Evolutionary conservation across 805 yeast species (phyloP).

Genomic region (Candida sonorensis): DNA sequence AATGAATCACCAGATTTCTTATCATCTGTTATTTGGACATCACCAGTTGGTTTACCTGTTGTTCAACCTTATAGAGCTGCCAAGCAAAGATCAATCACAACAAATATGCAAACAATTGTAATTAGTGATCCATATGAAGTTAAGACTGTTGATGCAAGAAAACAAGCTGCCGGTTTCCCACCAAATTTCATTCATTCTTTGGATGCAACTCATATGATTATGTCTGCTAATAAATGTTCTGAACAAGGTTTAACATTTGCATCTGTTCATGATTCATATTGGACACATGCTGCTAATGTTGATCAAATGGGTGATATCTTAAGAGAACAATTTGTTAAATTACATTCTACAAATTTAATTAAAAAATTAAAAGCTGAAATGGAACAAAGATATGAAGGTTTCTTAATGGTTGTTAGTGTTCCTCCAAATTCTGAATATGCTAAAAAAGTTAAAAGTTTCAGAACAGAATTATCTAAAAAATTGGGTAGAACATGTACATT

Average conservation of each 20-base stretch:
- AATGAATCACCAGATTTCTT: constrained; percentile 53
- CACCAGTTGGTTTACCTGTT: constrained; percentile 91
- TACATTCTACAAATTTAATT: constrained; percentile 72
- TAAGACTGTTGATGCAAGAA: constrained; percentile 76
- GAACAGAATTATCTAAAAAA: constrained; percentile 40
- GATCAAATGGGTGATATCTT: constrained; percentile 61
- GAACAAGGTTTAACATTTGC: constrained; percentile 68
- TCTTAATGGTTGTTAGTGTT: constrained; percentile 53
- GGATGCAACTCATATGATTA: constrained; percentile 94
- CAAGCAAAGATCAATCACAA: constrained; percentile 58
- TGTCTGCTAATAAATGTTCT: constrained; percentile 78
- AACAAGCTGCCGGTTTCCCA: constrained; percentile 90
- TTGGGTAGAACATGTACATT: constrained; percentile 53
- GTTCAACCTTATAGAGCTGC: constrained; percentile 90
- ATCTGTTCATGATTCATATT: constrained; percentile 94
- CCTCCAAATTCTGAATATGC: constrained; percentile 48
- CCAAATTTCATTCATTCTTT: constrained; percentile 93
- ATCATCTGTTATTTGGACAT: constrained; percentile 95
- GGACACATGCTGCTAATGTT: constrained; percentile 93
- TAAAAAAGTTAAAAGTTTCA: constrained; percentile 37
- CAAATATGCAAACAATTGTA: constrained; percentile 81
- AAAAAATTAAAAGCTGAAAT: constrained; percentile 70
- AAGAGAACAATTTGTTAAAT: constrained; percentile 70
- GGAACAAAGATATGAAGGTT: constrained; percentile 68
- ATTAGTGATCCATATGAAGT: constrained; percentile 84